Percentiles rank a stretch among this genome's conserved stretches.
Evolutionary conservation across 192 early-diverging fungal genomes (phyloP).

Genomic region (Phycomyces blakesleeanus): DNA sequence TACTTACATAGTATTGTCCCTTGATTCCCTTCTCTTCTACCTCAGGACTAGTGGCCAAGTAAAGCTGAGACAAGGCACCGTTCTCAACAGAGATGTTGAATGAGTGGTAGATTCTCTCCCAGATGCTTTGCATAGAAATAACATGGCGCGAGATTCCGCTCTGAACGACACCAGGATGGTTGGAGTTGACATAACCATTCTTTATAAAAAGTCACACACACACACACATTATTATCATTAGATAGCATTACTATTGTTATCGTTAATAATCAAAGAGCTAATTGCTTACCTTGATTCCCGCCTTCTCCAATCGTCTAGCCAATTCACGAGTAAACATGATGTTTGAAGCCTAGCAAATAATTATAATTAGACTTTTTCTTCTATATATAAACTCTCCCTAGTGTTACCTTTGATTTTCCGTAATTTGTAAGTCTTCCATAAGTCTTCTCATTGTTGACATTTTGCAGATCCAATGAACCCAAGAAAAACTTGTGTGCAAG

Average conservation of each 20-base stretch:
- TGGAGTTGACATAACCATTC: slow-evolving; percentile 26
- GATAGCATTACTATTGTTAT: too few species aligned
- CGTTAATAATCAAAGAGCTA: too few species aligned
- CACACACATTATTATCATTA: not conserved
- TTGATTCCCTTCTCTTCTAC: slow-evolving; percentile 40
- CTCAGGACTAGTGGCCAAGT: slow-evolving; percentile 50
- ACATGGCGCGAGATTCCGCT: slow-evolving; percentile 24
- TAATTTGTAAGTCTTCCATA: slow-evolving; percentile 17
- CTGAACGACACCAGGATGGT: slow-evolving; percentile 27
- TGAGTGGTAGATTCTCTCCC: not conserved
- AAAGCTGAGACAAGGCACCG: slow-evolving; percentile 46
- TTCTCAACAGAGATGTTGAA: slow-evolving; percentile 30
- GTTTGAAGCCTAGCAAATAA: slow-evolving; percentile 14
- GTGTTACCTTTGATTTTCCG: slow-evolving; percentile 19
- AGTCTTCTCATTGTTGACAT: slow-evolving; percentile 21
- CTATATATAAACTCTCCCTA: not conserved
- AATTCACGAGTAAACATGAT: slow-evolving; percentile 32
- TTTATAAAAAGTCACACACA: not conserved
- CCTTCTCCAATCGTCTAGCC: slow-evolving; percentile 15
- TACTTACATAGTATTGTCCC: slow-evolving; percentile 38
- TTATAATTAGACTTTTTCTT: not conserved
- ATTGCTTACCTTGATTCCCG: slow-evolving; percentile 25
- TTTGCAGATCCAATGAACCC: slow-evolving; percentile 13
- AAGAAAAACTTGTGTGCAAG: slow-evolving; percentile 11
- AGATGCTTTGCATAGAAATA: not conserved